Evolutionary conservation across 306 rosid species (phyloP).

Genomic region (Trifolium repens): DNA sequence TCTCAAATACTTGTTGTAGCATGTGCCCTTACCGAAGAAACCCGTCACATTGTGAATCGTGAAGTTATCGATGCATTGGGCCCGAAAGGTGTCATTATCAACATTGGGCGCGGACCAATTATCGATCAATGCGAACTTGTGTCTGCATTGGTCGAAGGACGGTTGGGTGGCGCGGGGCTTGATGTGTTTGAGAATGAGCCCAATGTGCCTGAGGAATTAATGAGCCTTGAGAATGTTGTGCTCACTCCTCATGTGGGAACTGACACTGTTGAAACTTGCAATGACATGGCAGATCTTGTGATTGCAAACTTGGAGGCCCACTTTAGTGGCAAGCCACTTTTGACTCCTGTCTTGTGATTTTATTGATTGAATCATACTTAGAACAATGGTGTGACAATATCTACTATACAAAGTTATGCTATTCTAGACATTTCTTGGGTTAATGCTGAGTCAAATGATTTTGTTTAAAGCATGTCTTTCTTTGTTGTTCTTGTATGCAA

Average conservation of each 20-base stretch:
- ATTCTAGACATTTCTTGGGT: not conserved
- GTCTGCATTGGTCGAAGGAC: conserved; percentile 60
- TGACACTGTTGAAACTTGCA: conserved; percentile 67
- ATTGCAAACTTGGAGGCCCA: conserved; percentile 66
- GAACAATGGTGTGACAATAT: conserved; percentile 9
- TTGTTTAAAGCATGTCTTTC: not conserved
- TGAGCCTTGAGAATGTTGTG: conserved; percentile 66
- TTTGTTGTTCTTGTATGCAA: conserved; percentile 1
- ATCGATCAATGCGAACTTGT: conserved; percentile 62
- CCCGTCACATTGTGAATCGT: conserved; percentile 64
- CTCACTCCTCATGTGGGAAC: conserved; percentile 69
- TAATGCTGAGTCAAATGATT: not conserved
- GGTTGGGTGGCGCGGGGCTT: conserved; percentile 75
- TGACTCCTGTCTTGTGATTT: conserved; percentile 52
- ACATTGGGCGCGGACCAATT: conserved; percentile 65
- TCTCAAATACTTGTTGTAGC: conserved; percentile 62
- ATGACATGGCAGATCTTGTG: conserved; percentile 71
- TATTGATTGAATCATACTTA: conserved; percentile 17
- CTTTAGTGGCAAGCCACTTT: conserved; percentile 55
- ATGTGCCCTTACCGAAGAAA: conserved; percentile 61
- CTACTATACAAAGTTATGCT: not conserved
- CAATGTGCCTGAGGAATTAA: conserved; percentile 53
- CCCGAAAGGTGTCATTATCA: conserved; percentile 67
- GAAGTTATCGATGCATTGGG: conserved; percentile 69
- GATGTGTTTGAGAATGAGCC: conserved; percentile 81